Percentiles rank a stretch among this genome's conserved stretches.
Conservation (phyloP, 495 filamentous ascomycete genomes). For the Podospora pseudocomata region DNA sequence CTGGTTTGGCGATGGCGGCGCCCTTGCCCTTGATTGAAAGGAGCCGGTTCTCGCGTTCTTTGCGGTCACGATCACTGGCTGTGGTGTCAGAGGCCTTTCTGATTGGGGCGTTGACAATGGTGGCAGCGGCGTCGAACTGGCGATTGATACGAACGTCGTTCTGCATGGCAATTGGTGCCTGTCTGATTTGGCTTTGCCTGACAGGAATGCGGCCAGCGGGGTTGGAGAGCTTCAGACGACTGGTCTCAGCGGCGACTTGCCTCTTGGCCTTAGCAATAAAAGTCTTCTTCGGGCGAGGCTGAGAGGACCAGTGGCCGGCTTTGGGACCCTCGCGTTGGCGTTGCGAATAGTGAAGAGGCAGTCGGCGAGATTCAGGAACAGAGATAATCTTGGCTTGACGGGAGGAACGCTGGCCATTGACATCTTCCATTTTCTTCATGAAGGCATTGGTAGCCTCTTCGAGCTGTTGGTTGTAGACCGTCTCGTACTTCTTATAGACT, state of each 20-base stretch:
- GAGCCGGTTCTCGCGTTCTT: constrained; percentile 28
- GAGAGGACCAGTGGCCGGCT: constrained; percentile 5
- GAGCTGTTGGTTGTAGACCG: constrained; percentile 47
- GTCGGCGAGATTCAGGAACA: constrained; percentile 19
- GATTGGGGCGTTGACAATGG: constrained; percentile 7
- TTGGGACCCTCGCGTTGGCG: not conserved
- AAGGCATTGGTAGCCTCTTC: constrained; percentile 46
- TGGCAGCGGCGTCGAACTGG: constrained; percentile 21
- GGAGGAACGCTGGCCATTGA: constrained; percentile 29
- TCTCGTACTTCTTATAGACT: constrained; percentile 38
- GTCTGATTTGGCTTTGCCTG: constrained; percentile 34
- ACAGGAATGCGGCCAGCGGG: constrained; percentile 24
- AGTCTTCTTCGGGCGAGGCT: constrained; percentile 14
- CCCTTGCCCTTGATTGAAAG: constrained; percentile 25
- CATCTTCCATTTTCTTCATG: constrained; percentile 26
- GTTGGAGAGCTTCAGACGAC: constrained; percentile 16
- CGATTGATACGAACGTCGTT: constrained; percentile 32
- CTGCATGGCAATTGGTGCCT: constrained; percentile 38
- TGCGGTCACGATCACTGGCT: constrained; percentile 6
- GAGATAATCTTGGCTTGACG: constrained; percentile 30
- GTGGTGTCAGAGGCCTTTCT: not conserved
- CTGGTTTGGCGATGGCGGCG: not conserved
- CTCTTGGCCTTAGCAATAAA: constrained; percentile 21
- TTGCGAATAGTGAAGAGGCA: constrained; percentile 14
- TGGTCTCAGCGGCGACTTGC: constrained; percentile 6